Conservation (phyloP, 1,284 basidiomycete genomes). For the Cutaneotrichosporon daszewskae region DNA sequence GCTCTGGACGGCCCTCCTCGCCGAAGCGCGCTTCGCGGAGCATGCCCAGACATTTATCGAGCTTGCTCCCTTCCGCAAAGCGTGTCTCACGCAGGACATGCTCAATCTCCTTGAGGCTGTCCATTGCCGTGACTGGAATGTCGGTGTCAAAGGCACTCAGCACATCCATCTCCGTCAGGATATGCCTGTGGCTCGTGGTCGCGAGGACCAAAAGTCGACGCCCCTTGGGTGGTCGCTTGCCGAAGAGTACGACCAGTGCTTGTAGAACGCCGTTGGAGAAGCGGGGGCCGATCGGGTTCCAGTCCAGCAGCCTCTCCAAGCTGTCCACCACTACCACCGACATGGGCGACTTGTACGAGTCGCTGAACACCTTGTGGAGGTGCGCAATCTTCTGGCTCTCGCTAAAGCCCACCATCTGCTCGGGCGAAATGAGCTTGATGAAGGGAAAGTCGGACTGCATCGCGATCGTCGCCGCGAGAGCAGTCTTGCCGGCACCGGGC, state of each 20-base stretch:
- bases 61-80: slow-evolving; percentile 58
- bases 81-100: slow-evolving; percentile 75
- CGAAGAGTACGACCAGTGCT: slow-evolving; percentile 81
- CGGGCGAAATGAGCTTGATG: slow-evolving; percentile 95
- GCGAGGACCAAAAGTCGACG: slow-evolving; percentile 88
- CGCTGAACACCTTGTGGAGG: slow-evolving; percentile 88
- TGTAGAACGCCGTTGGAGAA: slow-evolving; percentile 95
- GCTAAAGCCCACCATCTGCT: slow-evolving; percentile 92
- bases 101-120: slow-evolving; percentile 65
- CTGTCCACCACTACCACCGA: slow-evolving; percentile 97
- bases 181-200: slow-evolving; percentile 80
- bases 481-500: slow-evolving; percentile 89
- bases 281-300: slow-evolving; percentile 94
- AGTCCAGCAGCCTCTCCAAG: slow-evolving; percentile 84
- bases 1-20: slow-evolving; percentile 49
- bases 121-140: slow-evolving; percentile 77
- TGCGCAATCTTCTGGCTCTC: slow-evolving; percentile 87
- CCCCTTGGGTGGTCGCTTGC: slow-evolving; percentile 89
- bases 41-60: slow-evolving; percentile 51
- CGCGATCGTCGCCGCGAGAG: slow-evolving; percentile 90
- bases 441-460: slow-evolving; percentile 91
- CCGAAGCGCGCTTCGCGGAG: slow-evolving; percentile 72
- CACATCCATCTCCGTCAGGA: slow-evolving; percentile 86
- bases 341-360: slow-evolving; percentile 95
- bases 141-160: slow-evolving; percentile 84